Conservation (phyloP, 805 yeast genomes). For the Pichia gijzeniarum region DNA sequence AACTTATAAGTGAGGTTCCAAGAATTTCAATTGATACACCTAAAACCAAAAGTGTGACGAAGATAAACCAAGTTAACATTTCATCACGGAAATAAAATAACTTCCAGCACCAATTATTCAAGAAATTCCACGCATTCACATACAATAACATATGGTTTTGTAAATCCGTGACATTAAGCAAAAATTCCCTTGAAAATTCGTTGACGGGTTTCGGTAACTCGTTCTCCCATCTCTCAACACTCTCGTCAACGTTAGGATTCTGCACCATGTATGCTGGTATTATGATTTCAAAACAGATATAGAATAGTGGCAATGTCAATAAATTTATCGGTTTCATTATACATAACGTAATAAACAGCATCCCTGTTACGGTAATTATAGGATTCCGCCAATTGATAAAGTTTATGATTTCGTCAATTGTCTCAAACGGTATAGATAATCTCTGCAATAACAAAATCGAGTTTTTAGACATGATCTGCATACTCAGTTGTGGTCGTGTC, state of each 20-base stretch:
- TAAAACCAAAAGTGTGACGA: constrained; percentile 26
- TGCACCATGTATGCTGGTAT: constrained; percentile 56
- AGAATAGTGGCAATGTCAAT: constrained; percentile 47
- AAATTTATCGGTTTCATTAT: constrained; percentile 57
- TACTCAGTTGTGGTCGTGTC: constrained; percentile 60
- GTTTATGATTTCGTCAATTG: constrained; percentile 49
- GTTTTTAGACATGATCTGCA: constrained; percentile 64
- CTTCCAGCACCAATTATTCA: constrained; percentile 41
- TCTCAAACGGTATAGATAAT: constrained; percentile 52
- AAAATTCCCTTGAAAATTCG: constrained; percentile 70
- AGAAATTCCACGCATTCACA: constrained; percentile 53
- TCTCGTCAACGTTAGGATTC: constrained; percentile 46
- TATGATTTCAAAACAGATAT: constrained; percentile 49
- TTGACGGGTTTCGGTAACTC: constrained; percentile 65
- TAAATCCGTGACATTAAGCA: constrained; percentile 72
- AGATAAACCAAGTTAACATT: constrained; percentile 47
- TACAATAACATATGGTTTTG: constrained; percentile 74
- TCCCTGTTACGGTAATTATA: constrained; percentile 50
- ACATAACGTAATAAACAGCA: constrained; percentile 31
- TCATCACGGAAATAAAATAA: constrained; percentile 64
- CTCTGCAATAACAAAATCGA: constrained; percentile 57
- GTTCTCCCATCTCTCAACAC: constrained; percentile 43
- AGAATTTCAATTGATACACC: constrained; percentile 26
- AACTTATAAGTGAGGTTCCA: constrained; percentile 17
- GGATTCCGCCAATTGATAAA: constrained; percentile 63